A percentile compares a stretch with the other conserved stretches of the same genome.
phyloP scores from a whole-genome alignment of 345 rosid species.

The Hypericum perforatum region DNA sequence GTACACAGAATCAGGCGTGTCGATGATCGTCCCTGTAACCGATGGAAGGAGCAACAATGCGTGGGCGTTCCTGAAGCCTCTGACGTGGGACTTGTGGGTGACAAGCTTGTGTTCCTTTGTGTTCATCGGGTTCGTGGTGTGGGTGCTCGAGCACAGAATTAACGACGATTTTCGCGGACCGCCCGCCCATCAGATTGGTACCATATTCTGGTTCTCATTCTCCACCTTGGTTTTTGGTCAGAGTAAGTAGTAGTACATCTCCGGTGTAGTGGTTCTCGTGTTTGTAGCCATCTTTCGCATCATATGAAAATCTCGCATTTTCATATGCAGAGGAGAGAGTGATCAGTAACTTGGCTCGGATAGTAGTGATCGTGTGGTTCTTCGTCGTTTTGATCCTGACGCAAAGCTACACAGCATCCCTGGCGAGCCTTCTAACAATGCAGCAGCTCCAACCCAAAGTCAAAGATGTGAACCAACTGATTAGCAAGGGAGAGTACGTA shows the following conservation, averaged over 20 bases:
- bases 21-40: conserved; percentile 28
- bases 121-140: conserved; percentile 32
- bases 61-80: conserved; percentile 50
- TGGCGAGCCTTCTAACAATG: no score
- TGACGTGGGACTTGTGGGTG: conserved; percentile 37
- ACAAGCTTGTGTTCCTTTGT: conserved; percentile 27
- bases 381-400: no score
- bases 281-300: no score
- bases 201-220: conserved; percentile 34
- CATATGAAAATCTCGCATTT: no score
- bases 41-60: conserved; percentile 15
- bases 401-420: no score
- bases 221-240: conserved; percentile 46
- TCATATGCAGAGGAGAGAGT: no score
- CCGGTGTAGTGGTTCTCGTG: no score
- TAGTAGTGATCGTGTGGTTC: no score
- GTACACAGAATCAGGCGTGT: conserved; percentile 32
- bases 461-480: no score
- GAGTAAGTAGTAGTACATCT: conserved; percentile 23
- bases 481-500: no score
- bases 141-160: conserved; percentile 39
- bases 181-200: conserved; percentile 27
- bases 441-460: no score
- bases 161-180: conserved; percentile 37
- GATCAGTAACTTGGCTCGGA: no score